Evolutionary conservation across 148 eudicot genomes (phyloP).

Genomic region (Fallopia convolvulus): DNA sequence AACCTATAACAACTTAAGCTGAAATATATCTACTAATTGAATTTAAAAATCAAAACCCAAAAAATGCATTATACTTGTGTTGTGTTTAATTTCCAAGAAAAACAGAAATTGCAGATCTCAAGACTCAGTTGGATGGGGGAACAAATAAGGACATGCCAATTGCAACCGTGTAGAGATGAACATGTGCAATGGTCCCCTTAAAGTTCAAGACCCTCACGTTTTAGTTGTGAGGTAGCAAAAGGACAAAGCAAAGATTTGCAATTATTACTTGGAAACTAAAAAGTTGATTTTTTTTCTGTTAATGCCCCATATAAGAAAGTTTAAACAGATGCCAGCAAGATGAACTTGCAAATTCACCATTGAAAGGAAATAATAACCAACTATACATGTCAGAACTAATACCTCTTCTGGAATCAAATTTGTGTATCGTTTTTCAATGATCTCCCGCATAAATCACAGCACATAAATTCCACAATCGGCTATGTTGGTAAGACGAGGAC

Average conservation of each 20-base stretch:
- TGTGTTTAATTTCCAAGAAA: not conserved
- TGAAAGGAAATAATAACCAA: not conserved
- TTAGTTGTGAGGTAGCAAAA: not conserved
- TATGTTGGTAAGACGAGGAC: no score
- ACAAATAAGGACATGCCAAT: not conserved
- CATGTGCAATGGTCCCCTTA: not conserved
- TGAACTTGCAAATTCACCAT: not conserved
- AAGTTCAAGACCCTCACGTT: not conserved
- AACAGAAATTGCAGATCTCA: not conserved
- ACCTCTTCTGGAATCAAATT: no score
- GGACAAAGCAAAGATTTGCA: not conserved
- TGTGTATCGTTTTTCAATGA: no score
- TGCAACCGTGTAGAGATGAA: not conserved
- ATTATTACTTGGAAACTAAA: not conserved
- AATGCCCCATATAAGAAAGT: not conserved
- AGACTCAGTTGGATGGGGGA: not conserved
- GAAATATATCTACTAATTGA: no score
- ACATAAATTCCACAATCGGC: no score
- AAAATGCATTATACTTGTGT: not conserved
- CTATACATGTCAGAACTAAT: no score
- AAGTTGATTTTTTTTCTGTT: not conserved
- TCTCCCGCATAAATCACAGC: no score
- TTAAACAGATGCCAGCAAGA: not conserved
- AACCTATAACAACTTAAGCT: no score
- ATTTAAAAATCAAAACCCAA: not conserved